These are phyloP conservation scores for Salicornia ramosissima DNA, from an alignment of 148 eudicot species.

Conservation along the genomic window DNA sequence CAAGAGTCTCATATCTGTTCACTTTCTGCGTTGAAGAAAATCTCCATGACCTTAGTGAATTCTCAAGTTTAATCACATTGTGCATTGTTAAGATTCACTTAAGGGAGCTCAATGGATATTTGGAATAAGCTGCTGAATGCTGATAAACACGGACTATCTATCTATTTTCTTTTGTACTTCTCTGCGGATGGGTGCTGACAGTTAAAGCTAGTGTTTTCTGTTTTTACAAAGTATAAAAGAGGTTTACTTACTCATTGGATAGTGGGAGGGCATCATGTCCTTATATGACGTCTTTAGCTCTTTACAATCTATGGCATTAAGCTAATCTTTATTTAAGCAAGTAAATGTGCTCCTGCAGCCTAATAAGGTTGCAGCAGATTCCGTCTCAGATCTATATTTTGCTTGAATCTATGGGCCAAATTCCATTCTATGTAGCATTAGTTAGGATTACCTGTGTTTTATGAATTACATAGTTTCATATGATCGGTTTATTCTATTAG, in stretches of 20 bases:
- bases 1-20: neutral
- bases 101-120: neutral
- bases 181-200: neutral
- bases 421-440: neutral
- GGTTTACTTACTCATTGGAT: neutral
- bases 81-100: neutral
- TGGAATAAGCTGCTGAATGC: neutral
- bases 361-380: neutral
- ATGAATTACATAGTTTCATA: too few relatives aligned
- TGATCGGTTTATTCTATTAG: neutral
- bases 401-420: neutral
- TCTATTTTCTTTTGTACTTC: neutral
- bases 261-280: neutral
- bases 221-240: neutral
- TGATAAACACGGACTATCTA: neutral
- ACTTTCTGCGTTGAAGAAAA: neutral
- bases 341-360: neutral
- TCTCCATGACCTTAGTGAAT: neutral
- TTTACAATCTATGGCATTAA: too few relatives aligned
- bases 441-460: neutral
- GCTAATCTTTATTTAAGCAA: too few relatives aligned
- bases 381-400: neutral
- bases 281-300: too few relatives aligned
- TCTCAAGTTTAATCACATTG: neutral
- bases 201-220: too few relatives aligned